Evolutionary conservation across 2,329 filamentous ascomycete genomes (phyloP).

Genomic region (Paracamarosporium sp.): DNA sequence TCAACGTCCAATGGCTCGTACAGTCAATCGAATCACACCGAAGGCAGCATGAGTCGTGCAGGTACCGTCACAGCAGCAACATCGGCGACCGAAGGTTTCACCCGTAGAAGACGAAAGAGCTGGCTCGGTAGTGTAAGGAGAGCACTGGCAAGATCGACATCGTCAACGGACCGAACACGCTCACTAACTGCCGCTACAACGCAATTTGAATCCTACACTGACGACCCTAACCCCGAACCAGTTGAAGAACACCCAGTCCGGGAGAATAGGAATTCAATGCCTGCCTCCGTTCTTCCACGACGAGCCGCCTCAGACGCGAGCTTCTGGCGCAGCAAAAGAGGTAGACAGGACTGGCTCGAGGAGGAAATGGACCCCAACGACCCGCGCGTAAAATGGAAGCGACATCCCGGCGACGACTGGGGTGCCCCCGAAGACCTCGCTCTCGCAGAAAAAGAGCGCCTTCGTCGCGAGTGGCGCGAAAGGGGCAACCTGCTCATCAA

Average conservation of each 20-base stretch:
- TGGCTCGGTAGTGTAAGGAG: constrained; percentile 48
- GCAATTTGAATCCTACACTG: constrained; percentile 37
- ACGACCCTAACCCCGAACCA: constrained; percentile 31
- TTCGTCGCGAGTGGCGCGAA: constrained; percentile 38
- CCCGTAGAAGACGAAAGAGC: constrained; percentile 35
- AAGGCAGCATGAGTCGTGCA: constrained; percentile 28
- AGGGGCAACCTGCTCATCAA: constrained; percentile 38
- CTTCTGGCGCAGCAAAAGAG: constrained; percentile 50
- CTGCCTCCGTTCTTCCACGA: constrained; percentile 38
- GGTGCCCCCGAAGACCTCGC: constrained; percentile 41
- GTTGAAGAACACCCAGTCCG: constrained; percentile 8
- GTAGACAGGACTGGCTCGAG: constrained; percentile 51
- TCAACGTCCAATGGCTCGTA: constrained; percentile 37
- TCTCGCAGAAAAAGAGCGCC: constrained; percentile 37
- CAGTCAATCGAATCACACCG: constrained; percentile 29
- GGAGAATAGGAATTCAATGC: constrained; percentile 26
- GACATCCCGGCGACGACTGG: constrained; percentile 46
- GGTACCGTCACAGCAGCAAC: constrained; percentile 35
- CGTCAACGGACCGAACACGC: constrained; percentile 34
- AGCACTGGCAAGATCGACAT: constrained; percentile 39
- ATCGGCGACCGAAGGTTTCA: constrained; percentile 28
- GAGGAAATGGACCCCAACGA: constrained; percentile 37
- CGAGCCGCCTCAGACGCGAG: constrained; percentile 54
- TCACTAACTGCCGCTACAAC: constrained; percentile 31
- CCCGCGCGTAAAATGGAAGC: constrained; percentile 28